Evolutionary conservation across 2,329 filamentous ascomycete genomes (phyloP), one percentile per base, ranked within the genome.

Genomic region (Fusarium agapanthi): DNA sequence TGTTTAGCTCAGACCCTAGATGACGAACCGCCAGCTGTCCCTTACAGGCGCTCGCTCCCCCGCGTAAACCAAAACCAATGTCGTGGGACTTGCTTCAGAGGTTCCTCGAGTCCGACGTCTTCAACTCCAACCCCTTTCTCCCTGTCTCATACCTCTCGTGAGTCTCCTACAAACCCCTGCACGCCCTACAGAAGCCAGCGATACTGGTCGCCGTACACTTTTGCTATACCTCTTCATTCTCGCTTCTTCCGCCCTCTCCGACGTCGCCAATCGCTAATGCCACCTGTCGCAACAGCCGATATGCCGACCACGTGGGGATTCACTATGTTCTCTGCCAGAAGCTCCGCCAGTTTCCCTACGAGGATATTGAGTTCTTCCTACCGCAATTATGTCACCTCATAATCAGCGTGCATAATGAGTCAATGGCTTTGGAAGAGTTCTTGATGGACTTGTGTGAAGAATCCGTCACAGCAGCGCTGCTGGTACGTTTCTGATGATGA

Each of bases 61-160:
- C 78, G 77, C 82, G 78, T 80, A 78, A 78, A 76, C 76, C 83
- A 86, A 92, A 78, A 76, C 76, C 83, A 86, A 92, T 91, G 91
- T 92, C 91, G 86, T 95, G 93, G 93, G 92, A 95, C 87, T 88
- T 96, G 86, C 89, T 96, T 82, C 92, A 94, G 87, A 91, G 93
- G 84, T 95, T 95, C 89, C 91, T 96, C 86, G 93, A 95, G 88
- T 95, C 92, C 86, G 93, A 96, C 87, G 93, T 96, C 87, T 96
- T 96, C 88, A 95, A 95, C 86, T 92, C 93, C 85, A 92, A 95
- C 84, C 93, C 94, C 73, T 95, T 95, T 83, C 91, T 96, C 83
- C 92, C 93, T 70, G 93, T 96, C 81, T 94, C 93, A 75, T 96
- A 96, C 84, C 90, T 96, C 80, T 93, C 93, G 93, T 95, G 87